A percentile compares a stretch with the other conserved stretches of the same genome.
These are phyloP conservation scores for Botrytis squamosa DNA, from an alignment of 2,329 filamentous ascomycete species.

Conservation along the genomic window DNA sequence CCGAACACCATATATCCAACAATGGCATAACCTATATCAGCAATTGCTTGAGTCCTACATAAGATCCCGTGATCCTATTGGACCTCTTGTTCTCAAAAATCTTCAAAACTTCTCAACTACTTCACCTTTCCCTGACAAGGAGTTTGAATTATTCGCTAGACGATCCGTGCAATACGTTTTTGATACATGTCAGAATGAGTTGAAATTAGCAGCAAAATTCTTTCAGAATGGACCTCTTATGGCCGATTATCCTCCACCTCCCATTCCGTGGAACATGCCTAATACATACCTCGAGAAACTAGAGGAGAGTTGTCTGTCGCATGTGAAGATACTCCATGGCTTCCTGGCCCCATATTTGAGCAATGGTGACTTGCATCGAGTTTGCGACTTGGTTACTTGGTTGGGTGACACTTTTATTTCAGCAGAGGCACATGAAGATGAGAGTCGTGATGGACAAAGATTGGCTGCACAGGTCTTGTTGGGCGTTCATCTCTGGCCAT, in stretches of 20 bases:
- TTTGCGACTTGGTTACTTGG: conserved; percentile 37
- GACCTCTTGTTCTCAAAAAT: conserved; percentile 57
- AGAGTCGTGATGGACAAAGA: conserved; percentile 32
- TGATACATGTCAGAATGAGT: conserved; percentile 39
- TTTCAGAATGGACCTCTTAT: conserved; percentile 36
- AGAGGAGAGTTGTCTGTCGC: conserved; percentile 34
- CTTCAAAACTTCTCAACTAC: conserved; percentile 45
- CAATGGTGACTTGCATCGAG: conserved; percentile 33
- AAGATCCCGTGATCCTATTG: conserved; percentile 49
- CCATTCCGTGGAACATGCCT: conserved; percentile 31
- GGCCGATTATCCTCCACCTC: conserved; percentile 27
- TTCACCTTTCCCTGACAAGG: conserved; percentile 33
- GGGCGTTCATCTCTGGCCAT: conserved; percentile 37
- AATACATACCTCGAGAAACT: conserved; percentile 34
- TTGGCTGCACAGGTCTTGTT: conserved; percentile 34
- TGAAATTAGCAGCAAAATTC: conserved; percentile 34
- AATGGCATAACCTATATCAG: conserved; percentile 57
- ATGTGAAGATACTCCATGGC: conserved; percentile 34
- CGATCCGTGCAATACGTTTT: conserved; percentile 36
- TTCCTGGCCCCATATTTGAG: conserved; percentile 34
- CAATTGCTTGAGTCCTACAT: conserved; percentile 54
- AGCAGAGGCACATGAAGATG: conserved; percentile 32
- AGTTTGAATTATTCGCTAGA: conserved; percentile 37
- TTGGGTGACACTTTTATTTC: conserved; percentile 36
- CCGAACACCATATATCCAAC: conserved; percentile 56